A percentile compares a stretch with the other conserved stretches of the same genome.
These are phyloP conservation scores for Coemansia sp. DNA, from an alignment of 192 early-diverging fungal genomes.

Conservation along the genomic window DNA sequence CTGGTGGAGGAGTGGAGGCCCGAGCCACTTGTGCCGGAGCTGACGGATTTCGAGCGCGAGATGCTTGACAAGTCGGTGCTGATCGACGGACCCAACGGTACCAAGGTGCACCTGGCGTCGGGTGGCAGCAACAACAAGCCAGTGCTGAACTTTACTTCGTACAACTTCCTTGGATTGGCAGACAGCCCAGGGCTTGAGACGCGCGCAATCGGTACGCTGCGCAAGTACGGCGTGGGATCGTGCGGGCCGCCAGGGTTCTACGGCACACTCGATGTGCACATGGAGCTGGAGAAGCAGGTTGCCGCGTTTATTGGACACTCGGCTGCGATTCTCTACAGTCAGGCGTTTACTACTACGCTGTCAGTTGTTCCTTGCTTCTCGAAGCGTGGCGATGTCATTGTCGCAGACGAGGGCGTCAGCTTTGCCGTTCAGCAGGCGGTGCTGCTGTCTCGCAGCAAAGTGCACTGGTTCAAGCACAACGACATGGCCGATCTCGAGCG, in stretches of 20 bases:
- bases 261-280: constrained; percentile 93
- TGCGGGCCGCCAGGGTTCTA: constrained; percentile 97
- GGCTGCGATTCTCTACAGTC: constrained; percentile 89
- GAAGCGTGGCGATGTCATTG: constrained; percentile 94
- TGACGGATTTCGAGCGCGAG: constrained; percentile 68
- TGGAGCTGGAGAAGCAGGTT: constrained; percentile 85
- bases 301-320: constrained; percentile 84
- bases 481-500: constrained; percentile 94
- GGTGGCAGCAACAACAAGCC: constrained; percentile 40
- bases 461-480: constrained; percentile 95
- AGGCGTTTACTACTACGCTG: constrained; percentile 89
- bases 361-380: constrained; percentile 94
- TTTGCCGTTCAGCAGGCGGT: constrained; percentile 90
- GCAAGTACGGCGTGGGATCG: constrained; percentile 93
- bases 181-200: constrained; percentile 74
- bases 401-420: constrained; percentile 87
- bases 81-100: constrained; percentile 63
- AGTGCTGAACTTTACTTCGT: constrained; percentile 75
- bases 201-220: constrained; percentile 79
- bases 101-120: constrained; percentile 50
- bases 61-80: constrained; percentile 78
- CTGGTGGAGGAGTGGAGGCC: constrained; percentile 94
- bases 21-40: constrained; percentile 82
- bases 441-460: constrained; percentile 83
- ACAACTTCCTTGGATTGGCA: constrained; percentile 85